Base-by-base conservation (phyloP, 495 filamentous ascomycete genomes). In the Penicillium manginii region DNA sequence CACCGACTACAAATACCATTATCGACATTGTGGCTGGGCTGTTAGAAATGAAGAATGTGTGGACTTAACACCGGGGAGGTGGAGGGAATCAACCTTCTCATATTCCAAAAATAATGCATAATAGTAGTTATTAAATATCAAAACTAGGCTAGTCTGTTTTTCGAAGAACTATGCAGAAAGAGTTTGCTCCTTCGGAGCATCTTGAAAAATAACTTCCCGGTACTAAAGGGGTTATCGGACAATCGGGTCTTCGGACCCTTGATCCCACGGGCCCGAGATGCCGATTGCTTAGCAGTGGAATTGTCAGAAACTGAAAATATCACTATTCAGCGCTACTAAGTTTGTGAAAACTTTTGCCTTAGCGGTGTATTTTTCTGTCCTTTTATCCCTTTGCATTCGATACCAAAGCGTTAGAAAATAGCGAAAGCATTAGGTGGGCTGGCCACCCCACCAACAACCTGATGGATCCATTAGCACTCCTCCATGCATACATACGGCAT, bases 371-470 rank as follows among this genome's bases (percentile, higher is more conserved):
- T n/a, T 37, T n/a, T 29, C 26, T 29, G 26, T 29, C 6, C 9
- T 29, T 4, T 8, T 1, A 8, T 8, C 26, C 26, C 3, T 4
- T n/a, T 39, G 12, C 35, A n/a, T n/a, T n/a, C 17, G 17, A 3
- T 2, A 22, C 31, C 3, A 52, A 9, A 26, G 5, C 43, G 8
- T 54, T 32, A 79, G 50, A 78, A 77, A 22, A 80, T 74, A 12
- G 75, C 77, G 52, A 75, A 68, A 4, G 71, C 75, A 65, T 77
- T 78, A 8, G 76, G 71, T 3, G 78, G 78, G 33, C 70, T 78
- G 15, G 68, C 75, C 1, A 83, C 74, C 39, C 80, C 82, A 26
- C 81, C 79, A 26, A 65, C 48, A 15, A 70, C 67, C 67, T 70
- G 29, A 47, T 33, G 11, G 19, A 11, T 19, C 18, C 14, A 37